phyloP scores from a whole-genome alignment of 768 basidiomycete species.

The Candolleomyces efflorescens region DNA sequence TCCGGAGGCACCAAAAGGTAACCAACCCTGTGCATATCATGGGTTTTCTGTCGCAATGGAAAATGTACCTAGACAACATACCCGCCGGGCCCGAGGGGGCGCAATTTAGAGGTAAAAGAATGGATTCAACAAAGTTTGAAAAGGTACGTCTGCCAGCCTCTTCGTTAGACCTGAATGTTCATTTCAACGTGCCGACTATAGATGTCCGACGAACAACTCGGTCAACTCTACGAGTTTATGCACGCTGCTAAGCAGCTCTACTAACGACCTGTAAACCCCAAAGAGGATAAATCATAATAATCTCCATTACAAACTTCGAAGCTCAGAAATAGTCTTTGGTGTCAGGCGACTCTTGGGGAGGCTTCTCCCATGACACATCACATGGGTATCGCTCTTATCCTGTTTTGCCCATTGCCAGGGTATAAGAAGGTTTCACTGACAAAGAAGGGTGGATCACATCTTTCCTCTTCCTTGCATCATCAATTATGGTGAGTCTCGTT shows the following conservation, averaged over 20 bases:
- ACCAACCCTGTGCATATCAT: constrained; percentile 90
- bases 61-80: constrained; percentile 78
- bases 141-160: constrained; percentile 44
- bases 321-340: no score
- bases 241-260: constrained; percentile 85
- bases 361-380: not conserved
- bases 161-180: not conserved
- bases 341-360: not conserved
- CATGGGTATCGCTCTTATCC: no score
- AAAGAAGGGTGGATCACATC: no score
- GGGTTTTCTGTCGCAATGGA: constrained; percentile 96
- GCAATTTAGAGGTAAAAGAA: constrained; percentile 56
- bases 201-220: constrained; percentile 90
- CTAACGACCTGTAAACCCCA: constrained; percentile 50
- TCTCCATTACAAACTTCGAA: not conserved
- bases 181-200: constrained; percentile 22
- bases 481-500: no score
- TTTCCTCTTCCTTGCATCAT: no score
- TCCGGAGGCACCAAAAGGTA: constrained; percentile 72
- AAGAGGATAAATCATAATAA: constrained; percentile 1
- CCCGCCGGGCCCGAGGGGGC: constrained; percentile 42
- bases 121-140: constrained; percentile 71
- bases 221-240: constrained; percentile 94
- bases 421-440: no score
- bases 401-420: no score